phyloP scores from a whole-genome alignment of 306 rosid species.

The Luffa acutangula region DNA sequence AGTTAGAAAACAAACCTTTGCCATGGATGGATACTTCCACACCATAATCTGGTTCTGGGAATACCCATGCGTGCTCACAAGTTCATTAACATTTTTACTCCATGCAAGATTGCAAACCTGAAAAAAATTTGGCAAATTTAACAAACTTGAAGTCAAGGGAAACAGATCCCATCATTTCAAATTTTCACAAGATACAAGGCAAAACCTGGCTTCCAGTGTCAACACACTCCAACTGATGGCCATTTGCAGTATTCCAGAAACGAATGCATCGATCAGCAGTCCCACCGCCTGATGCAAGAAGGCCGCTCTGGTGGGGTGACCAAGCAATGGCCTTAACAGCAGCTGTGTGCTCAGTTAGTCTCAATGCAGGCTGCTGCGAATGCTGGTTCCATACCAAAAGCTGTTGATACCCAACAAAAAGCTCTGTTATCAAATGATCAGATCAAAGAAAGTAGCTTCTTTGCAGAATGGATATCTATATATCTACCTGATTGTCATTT shows the following conservation, averaged over 20 bases:
- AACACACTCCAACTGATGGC: constrained; percentile 68
- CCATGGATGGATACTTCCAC: constrained; percentile 94
- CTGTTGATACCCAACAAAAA: constrained; percentile 31
- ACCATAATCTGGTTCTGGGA: constrained; percentile 98
- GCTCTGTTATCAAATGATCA: neutral
- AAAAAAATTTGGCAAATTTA: neutral
- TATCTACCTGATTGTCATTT: constrained; percentile 88
- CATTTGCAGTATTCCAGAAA: constrained; percentile 96
- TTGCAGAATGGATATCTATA: neutral
- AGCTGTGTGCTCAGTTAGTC: constrained; percentile 89
- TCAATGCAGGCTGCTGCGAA: constrained; percentile 72
- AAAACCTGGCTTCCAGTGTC: constrained; percentile 99
- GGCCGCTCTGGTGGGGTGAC: constrained; percentile 94
- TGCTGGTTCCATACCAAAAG: constrained; percentile 97
- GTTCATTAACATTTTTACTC: constrained; percentile 95
- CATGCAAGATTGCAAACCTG: constrained; percentile 97
- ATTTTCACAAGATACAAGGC: neutral
- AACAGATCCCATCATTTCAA: neutral
- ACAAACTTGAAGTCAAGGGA: neutral
- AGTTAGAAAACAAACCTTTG: constrained; percentile 33
- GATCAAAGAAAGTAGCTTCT: neutral
- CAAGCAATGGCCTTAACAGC: constrained; percentile 98
- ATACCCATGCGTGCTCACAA: constrained; percentile 95
- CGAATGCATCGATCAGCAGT: constrained; percentile 98
- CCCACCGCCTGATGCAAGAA: constrained; percentile 97